Percentiles rank a stretch among this genome's conserved stretches.
These are phyloP conservation scores for Pichia kluyveri DNA, from an alignment of 805 yeast species.

Conservation along the genomic window DNA sequence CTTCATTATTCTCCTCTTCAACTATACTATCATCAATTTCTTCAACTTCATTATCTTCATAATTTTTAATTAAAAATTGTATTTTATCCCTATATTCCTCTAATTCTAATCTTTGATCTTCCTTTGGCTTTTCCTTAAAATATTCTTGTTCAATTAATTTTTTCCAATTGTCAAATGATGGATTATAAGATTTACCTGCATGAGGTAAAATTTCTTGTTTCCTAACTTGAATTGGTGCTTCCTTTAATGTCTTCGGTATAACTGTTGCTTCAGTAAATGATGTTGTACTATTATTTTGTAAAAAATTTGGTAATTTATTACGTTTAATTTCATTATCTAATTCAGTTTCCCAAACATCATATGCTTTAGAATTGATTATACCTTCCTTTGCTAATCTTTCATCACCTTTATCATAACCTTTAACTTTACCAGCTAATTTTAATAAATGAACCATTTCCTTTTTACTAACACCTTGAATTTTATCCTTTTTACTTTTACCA, in stretches of 20 bases:
- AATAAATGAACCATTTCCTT: constrained; percentile 57
- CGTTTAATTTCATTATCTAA: constrained; percentile 10
- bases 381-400: constrained; percentile 62
- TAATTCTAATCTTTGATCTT: constrained; percentile 51
- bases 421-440: constrained; percentile 67
- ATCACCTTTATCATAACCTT: constrained; percentile 41
- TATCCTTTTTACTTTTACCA: constrained; percentile 26
- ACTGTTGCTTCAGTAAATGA: constrained; percentile 45
- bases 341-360: constrained; percentile 61
- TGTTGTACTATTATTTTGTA: constrained; percentile 21
- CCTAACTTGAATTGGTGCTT: constrained; percentile 45
- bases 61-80: constrained; percentile 51
- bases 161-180: constrained; percentile 78
- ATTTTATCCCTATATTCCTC: constrained; percentile 59
- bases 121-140: constrained; percentile 54
- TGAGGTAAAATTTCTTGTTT: constrained; percentile 50
- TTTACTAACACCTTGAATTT: constrained; percentile 53
- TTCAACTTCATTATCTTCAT: constrained; percentile 50
- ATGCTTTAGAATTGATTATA: constrained; percentile 35
- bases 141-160: constrained; percentile 59
- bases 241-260: constrained; percentile 46
- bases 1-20: constrained; percentile 30
- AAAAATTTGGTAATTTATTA: constrained; percentile 30
- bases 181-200: constrained; percentile 91
- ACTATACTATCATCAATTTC: constrained; percentile 32